Conservation (phyloP, 495 filamentous ascomycete genomes). For the Neurospora sp. region DNA sequence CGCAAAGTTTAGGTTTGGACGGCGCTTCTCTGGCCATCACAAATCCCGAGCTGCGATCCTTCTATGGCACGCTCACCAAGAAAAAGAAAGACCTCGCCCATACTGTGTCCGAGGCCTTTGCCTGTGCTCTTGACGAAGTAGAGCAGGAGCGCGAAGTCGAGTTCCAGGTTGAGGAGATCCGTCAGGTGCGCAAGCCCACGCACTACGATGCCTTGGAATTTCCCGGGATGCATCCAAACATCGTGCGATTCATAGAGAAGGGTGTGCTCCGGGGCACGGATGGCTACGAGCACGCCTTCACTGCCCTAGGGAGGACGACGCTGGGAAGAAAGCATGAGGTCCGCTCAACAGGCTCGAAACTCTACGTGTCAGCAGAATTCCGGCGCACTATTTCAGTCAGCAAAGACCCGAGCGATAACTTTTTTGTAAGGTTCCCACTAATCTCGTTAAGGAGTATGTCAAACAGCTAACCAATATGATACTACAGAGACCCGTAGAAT, state of each 20-base stretch:
- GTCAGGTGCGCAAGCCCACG: constrained; percentile 26
- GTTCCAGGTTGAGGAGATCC: constrained; percentile 30
- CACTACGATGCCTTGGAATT: constrained; percentile 10
- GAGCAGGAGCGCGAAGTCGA: constrained; percentile 38
- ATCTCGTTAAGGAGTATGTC: not conserved
- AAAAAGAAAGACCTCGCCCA: constrained; percentile 12
- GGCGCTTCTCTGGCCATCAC: not conserved
- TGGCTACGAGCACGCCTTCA: constrained; percentile 18
- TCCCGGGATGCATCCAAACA: constrained; percentile 16
- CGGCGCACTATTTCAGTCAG: constrained; percentile 7
- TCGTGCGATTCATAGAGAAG: constrained; percentile 12
- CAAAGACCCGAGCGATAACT: constrained; percentile 10
- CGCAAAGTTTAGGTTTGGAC: not conserved
- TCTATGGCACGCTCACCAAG: not conserved
- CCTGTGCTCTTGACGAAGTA: constrained; percentile 34
- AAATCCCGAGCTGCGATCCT: not conserved
- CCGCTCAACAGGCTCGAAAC: constrained; percentile 8
- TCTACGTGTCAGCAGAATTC: constrained; percentile 26
- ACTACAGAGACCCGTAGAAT: constrained; percentile 26
- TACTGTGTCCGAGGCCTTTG: constrained; percentile 1
- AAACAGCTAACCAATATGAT: not conserved
- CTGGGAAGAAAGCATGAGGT: constrained; percentile 14
- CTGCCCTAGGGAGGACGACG: constrained; percentile 12
- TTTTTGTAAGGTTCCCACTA: constrained; percentile 15
- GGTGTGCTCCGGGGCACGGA: constrained; percentile 9